Base-by-base conservation (phyloP, 345 rosid species). In the Euphorbia peplus region DNA sequence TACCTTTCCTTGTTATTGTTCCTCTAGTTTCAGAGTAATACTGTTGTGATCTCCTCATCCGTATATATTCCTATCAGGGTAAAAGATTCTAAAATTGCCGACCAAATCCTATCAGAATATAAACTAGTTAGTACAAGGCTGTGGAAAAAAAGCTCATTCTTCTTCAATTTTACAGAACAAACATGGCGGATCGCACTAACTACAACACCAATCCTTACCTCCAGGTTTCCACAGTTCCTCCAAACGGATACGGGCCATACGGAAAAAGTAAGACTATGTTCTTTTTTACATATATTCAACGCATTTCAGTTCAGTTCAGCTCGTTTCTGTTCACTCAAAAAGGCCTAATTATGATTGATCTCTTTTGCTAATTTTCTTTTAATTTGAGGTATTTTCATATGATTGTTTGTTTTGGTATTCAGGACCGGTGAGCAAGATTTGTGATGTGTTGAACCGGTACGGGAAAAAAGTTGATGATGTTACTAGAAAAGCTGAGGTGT, bases 391-490 rank as follows among this genome's bases (percentile, higher is more conserved):
- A 26, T 1, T 9, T 22, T 4, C 10, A 12, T 16, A 14, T 19
- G 24, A 4, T 15, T 44, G 30, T 1, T 8, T 13, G n/a, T 6
- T 60, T 52, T 53, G 21, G n/a, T 39, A 19, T 73, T 67, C 83
- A 92, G 98, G 87, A 67, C 78, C 96, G 30, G 72, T 69, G 78
- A 83, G 67, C 72, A 78, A 53, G 68, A 48, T 93, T 41, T 73
- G 75, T 51, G 82, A 80, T 15, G 82, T 81, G 63, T 74, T 87
- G 79, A 82, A 79, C 68, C 83, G 84, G 26, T 90, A 77, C 60
- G 96, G 90, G 59, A 90, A 76, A 74, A 87, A 66, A 64, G 48
- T 85, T 41, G 97, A 86, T 16, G 84, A 77, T 57, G 91, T 76
- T 59, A 70, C 85, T 44, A 79, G 81, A 74, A 84, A 81, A 75